Evolutionary conservation across 2,329 filamentous ascomycete species (phyloP).

Genomic region (Aspergillus niger): DNA sequence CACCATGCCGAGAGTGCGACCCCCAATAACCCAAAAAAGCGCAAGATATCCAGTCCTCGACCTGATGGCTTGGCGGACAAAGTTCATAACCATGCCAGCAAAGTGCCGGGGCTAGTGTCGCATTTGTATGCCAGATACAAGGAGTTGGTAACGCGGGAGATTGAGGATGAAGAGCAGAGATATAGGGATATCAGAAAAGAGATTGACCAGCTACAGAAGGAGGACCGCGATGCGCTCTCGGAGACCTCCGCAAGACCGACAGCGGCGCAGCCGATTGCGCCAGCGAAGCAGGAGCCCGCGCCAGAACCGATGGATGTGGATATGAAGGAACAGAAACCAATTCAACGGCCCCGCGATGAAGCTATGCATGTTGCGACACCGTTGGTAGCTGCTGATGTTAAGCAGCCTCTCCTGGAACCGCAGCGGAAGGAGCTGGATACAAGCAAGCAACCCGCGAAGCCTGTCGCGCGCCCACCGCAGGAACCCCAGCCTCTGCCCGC

Average conservation of each 20-base stretch:
- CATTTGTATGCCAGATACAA: constrained; percentile 76
- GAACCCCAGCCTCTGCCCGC: constrained; percentile 12
- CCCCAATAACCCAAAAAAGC: constrained; percentile 64
- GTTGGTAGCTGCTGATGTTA: constrained; percentile 2
- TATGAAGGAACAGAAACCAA: constrained; percentile 25
- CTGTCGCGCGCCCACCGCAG: constrained; percentile 4
- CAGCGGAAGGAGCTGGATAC: constrained; percentile 15
- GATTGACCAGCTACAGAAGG: constrained; percentile 67
- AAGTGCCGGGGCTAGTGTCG: constrained; percentile 70
- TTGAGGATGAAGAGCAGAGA: constrained; percentile 71
- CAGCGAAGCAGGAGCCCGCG: constrained; percentile 19
- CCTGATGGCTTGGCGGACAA: constrained; percentile 65
- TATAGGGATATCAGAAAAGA: constrained; percentile 67
- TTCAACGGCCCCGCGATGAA: constrained; percentile 15
- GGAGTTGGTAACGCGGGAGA: constrained; percentile 67
- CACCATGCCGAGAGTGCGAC: constrained; percentile 27
- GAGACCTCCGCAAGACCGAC: constrained; percentile 7
- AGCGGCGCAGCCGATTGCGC: constrained; percentile 4
- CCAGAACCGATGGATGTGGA: constrained; percentile 34
- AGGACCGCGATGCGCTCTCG: constrained; percentile 52
- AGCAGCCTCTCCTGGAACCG: constrained; percentile 10
- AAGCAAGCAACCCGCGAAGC: constrained; percentile 8
- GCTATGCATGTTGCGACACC: constrained; percentile 10
- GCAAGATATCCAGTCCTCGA: constrained; percentile 69
- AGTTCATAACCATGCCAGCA: constrained; percentile 64